Conservation (phyloP, 2,329 filamentous ascomycete species). For the Botrytis tulipae region DNA sequence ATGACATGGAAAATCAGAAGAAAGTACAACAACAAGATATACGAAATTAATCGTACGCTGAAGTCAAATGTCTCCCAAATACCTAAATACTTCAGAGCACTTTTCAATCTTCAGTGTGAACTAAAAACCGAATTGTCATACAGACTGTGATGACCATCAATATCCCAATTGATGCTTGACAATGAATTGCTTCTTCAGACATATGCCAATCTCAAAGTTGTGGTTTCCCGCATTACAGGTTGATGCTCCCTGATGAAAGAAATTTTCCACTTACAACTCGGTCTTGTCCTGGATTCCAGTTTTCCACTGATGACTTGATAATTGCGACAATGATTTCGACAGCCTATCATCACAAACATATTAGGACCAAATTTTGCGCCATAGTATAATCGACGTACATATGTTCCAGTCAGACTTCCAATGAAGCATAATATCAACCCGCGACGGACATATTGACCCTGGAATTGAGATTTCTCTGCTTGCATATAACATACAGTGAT, state of each 20-base stretch:
- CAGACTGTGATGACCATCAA: not conserved
- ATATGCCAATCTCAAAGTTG: not conserved
- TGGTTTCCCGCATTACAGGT: not conserved
- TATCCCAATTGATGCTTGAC: not conserved
- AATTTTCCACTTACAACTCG: conserved; percentile 32
- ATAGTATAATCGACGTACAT: conserved; percentile 39
- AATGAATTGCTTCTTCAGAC: not conserved
- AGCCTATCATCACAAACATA: conserved; percentile 40
- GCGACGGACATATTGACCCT: conserved; percentile 44
- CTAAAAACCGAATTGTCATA: not conserved
- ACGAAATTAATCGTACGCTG: not conserved
- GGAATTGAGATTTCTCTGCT: conserved; percentile 42
- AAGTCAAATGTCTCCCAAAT: not conserved
- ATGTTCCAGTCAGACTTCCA: conserved; percentile 40
- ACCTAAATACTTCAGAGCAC: not conserved
- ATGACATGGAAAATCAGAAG: no score
- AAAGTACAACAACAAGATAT: not conserved
- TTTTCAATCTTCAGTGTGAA: not conserved
- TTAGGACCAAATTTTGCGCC: conserved; percentile 13
- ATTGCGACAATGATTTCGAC: conserved; percentile 35
- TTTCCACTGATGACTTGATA: conserved; percentile 28
- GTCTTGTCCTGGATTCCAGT: conserved; percentile 35
- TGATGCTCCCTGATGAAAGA: not conserved
- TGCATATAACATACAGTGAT: conserved; percentile 55
- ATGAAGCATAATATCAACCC: conserved; percentile 45